phyloP scores from a whole-genome alignment of 2,329 filamentous ascomycete species.

The Stagonosporopsis vannaccii region DNA sequence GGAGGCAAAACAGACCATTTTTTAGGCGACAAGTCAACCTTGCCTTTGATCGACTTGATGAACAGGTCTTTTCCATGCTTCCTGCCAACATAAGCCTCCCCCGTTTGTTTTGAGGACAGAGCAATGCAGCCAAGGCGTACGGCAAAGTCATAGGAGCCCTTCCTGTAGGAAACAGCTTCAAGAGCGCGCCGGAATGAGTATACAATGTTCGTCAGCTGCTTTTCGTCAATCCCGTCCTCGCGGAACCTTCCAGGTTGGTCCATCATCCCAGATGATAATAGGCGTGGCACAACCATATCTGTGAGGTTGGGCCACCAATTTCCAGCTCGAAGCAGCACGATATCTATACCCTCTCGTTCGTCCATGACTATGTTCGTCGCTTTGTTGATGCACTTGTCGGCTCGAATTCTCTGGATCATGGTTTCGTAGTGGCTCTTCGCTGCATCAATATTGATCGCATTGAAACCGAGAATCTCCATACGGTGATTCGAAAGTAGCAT shows the following conservation, averaged over 20 bases:
- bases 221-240: slow-evolving; percentile 17
- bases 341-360: slow-evolving; percentile 30
- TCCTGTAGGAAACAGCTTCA: slow-evolving; percentile 32
- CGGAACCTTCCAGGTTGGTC: slow-evolving; percentile 33
- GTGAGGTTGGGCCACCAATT: slow-evolving; percentile 37
- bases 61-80: slow-evolving; percentile 23
- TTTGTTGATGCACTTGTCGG: slow-evolving; percentile 19
- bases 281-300: slow-evolving; percentile 32
- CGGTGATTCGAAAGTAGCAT: slow-evolving; percentile 15
- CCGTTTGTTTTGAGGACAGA: slow-evolving; percentile 25
- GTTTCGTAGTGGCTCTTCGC: slow-evolving; percentile 33
- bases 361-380: slow-evolving; percentile 39
- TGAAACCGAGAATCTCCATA: slow-evolving; percentile 33
- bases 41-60: slow-evolving; percentile 21
- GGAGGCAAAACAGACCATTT: slow-evolving; percentile 29
- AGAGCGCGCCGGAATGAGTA: slow-evolving; percentile 27
- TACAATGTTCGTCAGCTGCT: slow-evolving; percentile 26
- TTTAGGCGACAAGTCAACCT: slow-evolving; percentile 23
- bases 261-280: slow-evolving; percentile 28
- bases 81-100: slow-evolving; percentile 20
- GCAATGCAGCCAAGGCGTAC: slow-evolving; percentile 39
- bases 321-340: slow-evolving; percentile 26
- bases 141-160: slow-evolving; percentile 36
- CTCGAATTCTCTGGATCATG: slow-evolving; percentile 29
- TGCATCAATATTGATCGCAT: slow-evolving; percentile 20